Evolutionary conservation across 371 early-diverging fungal genomes (phyloP).

Genomic region (Circinella umbellata): DNA sequence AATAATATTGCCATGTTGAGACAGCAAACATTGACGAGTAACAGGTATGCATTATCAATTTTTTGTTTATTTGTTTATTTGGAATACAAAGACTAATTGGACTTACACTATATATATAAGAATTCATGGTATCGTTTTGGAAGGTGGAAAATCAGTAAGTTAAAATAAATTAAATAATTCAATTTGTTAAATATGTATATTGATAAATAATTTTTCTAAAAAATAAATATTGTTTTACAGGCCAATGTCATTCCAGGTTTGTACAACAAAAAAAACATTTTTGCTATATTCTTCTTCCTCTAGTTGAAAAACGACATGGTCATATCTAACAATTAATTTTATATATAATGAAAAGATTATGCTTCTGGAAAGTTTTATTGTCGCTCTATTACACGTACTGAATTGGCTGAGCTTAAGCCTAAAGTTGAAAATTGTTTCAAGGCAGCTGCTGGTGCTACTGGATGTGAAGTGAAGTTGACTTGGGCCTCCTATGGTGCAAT

Average conservation of each 20-base stretch:
- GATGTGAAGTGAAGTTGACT: slow-evolving; percentile 64
- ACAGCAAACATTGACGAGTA: slow-evolving; percentile 68
- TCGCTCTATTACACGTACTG: slow-evolving; percentile 56
- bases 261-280: background rate
- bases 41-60: slow-evolving; percentile 33
- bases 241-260: slow-evolving; percentile 58
- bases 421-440: slow-evolving; percentile 63
- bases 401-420: slow-evolving; percentile 52
- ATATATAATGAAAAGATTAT: slow-evolving; percentile 33
- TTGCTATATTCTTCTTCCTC: no score
- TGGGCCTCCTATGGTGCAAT: slow-evolving; percentile 46
- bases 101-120: slow-evolving; percentile 24
- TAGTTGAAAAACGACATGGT: no score
- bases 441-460: slow-evolving; percentile 72
- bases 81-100: background rate
- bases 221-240: background rate
- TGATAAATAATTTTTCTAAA: no score
- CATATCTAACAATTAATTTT: background rate
- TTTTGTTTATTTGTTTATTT: background rate
- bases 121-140: slow-evolving; percentile 75
- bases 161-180: background rate
- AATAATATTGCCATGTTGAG: slow-evolving; percentile 68
- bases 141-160: slow-evolving; percentile 70
- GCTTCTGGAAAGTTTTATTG: slow-evolving; percentile 58
- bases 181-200: no score